phyloP scores from a whole-genome alignment of 768 basidiomycete species.

The Phylloporus sp. region DNA sequence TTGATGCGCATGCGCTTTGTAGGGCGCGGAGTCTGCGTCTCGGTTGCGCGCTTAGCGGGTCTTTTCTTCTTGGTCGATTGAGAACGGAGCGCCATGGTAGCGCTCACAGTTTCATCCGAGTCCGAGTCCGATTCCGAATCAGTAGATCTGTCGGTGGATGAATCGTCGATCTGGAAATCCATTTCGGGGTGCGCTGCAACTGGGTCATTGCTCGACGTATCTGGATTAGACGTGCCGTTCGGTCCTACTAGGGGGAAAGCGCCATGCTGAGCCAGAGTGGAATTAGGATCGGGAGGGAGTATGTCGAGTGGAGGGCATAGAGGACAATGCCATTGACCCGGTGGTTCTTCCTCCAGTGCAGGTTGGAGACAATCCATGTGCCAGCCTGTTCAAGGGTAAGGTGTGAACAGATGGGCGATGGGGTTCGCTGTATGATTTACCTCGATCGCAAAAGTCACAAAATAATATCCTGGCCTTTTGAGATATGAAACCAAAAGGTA shows the following conservation, averaged over 20 bases:
- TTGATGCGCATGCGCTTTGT: constrained; percentile 46
- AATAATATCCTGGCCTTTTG: constrained; percentile 73
- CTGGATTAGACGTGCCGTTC: constrained; percentile 22
- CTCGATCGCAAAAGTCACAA: constrained; percentile 93
- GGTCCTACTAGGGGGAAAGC: constrained; percentile 38
- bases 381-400: constrained; percentile 50
- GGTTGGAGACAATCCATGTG: constrained; percentile 78
- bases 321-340: constrained; percentile 77
- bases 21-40: constrained; percentile 26
- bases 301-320: constrained; percentile 41
- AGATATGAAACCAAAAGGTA: constrained; percentile 17
- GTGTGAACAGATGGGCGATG: constrained; percentile 2
- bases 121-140: constrained; percentile 29
- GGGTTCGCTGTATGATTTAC: constrained; percentile 32
- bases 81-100: constrained; percentile 10
- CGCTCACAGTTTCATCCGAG: constrained; percentile 22
- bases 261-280: constrained; percentile 27
- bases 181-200: constrained; percentile 24
- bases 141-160: constrained; percentile 32
- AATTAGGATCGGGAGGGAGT: constrained; percentile 5
- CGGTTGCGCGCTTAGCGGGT: constrained; percentile 22
- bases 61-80: constrained; percentile 28
- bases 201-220: constrained; percentile 27
- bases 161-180: constrained; percentile 34
- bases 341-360: constrained; percentile 63